These are phyloP conservation scores for Tripterygium wilfordii DNA, from an alignment of 177 flowering plant genomes.

Conservation along the genomic window DNA sequence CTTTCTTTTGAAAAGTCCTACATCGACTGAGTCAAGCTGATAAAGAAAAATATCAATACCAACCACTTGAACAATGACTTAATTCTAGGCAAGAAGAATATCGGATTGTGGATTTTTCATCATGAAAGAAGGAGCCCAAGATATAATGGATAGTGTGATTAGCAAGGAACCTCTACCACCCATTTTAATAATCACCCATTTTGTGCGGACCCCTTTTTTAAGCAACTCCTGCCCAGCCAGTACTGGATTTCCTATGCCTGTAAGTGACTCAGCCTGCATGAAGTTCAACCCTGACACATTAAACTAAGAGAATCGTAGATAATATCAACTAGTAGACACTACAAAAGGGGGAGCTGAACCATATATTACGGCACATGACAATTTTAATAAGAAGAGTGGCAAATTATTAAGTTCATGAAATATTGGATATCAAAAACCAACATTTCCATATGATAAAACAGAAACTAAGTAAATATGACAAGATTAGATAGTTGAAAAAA, in stretches of 20 bases:
- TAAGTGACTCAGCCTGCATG: constrained; percentile 79
- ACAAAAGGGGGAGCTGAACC: no score
- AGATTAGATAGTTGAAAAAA: no score
- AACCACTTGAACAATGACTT: background rate
- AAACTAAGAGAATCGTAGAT: background rate
- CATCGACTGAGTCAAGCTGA: no score
- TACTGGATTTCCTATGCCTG: constrained; percentile 71
- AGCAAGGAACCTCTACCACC: constrained; percentile 84
- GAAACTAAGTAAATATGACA: no score
- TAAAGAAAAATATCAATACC: no score
- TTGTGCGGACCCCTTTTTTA: constrained; percentile 53
- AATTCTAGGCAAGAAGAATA: no score
- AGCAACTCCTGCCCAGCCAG: constrained; percentile 80
- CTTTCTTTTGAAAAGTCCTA: background rate
- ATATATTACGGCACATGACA: no score
- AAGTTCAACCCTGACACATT: constrained; percentile 6
- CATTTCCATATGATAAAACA: no score
- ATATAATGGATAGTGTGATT: constrained; percentile 55
- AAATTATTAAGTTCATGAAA: no score
- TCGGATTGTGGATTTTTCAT: constrained; percentile 35
- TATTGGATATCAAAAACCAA: no score
- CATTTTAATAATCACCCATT: constrained; percentile 94
- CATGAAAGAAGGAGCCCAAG: constrained; percentile 90
- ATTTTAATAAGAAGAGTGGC: no score
- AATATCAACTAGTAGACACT: no score